phyloP scores from a whole-genome alignment of 78 protist species.

The Bodo saltans region DNA sequence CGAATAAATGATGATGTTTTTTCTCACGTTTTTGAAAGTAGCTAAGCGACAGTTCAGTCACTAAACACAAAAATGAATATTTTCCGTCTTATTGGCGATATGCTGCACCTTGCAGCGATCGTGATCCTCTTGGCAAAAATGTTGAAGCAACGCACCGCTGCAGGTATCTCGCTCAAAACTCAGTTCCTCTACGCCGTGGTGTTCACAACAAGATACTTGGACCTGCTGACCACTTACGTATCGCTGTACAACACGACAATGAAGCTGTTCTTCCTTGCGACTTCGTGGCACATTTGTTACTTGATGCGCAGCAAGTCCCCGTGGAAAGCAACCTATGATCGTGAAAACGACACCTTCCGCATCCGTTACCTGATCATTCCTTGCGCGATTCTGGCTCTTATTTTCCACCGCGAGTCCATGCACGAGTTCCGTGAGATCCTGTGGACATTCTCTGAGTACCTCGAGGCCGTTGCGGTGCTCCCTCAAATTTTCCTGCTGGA shows the following conservation, averaged over 20 bases:
- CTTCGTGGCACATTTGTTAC: slow-evolving; percentile 60
- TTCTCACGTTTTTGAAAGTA: too few species aligned
- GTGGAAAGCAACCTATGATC: slow-evolving; percentile 64
- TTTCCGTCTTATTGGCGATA: slow-evolving; percentile 72
- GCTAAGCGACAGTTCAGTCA: too few species aligned
- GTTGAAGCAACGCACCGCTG: slow-evolving; percentile 14
- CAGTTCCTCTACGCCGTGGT: slow-evolving; percentile 73
- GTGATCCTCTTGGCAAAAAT: slow-evolving; percentile 57
- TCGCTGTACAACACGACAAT: slow-evolving; percentile 62
- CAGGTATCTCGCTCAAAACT: slow-evolving; percentile 68
- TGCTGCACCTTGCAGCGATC: slow-evolving; percentile 57
- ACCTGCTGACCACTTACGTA: slow-evolving; percentile 35
- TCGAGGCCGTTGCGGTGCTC: slow-evolving; percentile 93
- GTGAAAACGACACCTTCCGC: slow-evolving; percentile 65
- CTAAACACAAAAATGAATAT: slow-evolving; percentile 52
- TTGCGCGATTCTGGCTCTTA: slow-evolving; percentile 49
- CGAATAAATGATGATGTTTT: too few species aligned
- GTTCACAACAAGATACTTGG: slow-evolving; percentile 69
- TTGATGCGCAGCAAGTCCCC: slow-evolving; percentile 48
- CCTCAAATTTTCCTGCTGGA: slow-evolving; percentile 87
- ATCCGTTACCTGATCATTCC: slow-evolving; percentile 61
- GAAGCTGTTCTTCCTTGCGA: slow-evolving; percentile 77
- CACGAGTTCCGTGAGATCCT: slow-evolving; percentile 56
- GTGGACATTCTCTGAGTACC: slow-evolving; percentile 90
- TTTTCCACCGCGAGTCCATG: slow-evolving; percentile 36